phyloP scores from a whole-genome alignment of 2,329 filamentous ascomycete genomes.

The Ramularia collo-cygni region DNA sequence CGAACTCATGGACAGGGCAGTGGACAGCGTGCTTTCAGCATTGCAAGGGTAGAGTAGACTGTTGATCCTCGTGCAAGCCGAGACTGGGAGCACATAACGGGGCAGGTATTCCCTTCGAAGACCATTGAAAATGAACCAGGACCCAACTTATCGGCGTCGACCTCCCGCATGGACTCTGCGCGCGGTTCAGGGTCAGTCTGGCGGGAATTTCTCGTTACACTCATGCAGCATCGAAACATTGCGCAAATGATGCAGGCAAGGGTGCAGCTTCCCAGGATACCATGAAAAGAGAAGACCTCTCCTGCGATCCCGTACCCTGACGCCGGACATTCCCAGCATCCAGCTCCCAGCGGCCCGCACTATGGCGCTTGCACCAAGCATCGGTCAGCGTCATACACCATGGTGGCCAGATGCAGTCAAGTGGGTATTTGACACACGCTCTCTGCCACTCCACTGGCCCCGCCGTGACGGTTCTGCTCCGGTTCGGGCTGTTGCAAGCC shows the following conservation, averaged over 20 bases:
- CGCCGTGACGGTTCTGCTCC: constrained; percentile 11
- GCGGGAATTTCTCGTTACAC: constrained; percentile 19
- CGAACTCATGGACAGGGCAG: background rate
- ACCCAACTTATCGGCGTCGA: constrained; percentile 19
- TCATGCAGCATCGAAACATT: constrained; percentile 21
- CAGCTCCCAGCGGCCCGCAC: constrained; percentile 16
- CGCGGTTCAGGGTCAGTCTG: constrained; percentile 17
- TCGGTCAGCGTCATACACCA: constrained; percentile 13
- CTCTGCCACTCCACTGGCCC: constrained; percentile 9
- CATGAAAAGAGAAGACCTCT: constrained; percentile 8
- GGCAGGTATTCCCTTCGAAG: constrained; percentile 11
- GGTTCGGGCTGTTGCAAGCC: constrained; percentile 17
- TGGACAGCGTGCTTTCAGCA: no score
- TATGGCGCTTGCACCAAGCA: constrained; percentile 18
- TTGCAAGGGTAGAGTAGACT: constrained; percentile 12
- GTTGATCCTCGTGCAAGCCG: constrained; percentile 16
- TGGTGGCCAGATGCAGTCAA: constrained; percentile 14
- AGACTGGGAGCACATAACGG: constrained; percentile 16
- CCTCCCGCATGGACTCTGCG: constrained; percentile 19
- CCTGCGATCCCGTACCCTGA: constrained; percentile 16
- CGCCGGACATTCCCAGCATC: constrained; percentile 18
- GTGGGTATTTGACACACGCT: constrained; percentile 21
- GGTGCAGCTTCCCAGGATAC: constrained; percentile 15
- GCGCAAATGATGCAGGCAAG: constrained; percentile 20
- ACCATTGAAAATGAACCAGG: constrained; percentile 15